Conservation (phyloP, 2,329 filamentous ascomycete genomes). For the Colletotrichum liaoningense region DNA sequence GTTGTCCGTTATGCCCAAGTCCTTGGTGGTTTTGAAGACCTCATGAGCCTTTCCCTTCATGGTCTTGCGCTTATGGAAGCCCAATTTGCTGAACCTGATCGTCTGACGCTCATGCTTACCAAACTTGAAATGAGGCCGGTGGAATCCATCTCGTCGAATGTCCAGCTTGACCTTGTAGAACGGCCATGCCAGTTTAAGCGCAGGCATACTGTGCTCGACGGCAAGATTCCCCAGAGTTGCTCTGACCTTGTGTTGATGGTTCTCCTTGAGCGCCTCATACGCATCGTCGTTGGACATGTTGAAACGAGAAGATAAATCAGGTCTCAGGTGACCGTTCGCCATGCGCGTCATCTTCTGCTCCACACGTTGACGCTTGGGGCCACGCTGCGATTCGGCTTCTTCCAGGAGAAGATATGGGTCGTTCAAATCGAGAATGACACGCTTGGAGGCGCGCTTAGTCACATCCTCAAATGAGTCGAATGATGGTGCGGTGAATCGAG, state of each 20-base stretch:
- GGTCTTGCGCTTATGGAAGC: conserved; percentile 81
- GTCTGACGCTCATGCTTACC: conserved; percentile 73
- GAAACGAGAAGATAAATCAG: conserved; percentile 83
- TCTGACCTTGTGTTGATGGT: conserved; percentile 94
- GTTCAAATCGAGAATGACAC: conserved; percentile 85
- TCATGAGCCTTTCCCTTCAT: conserved; percentile 84
- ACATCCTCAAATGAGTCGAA: conserved; percentile 85
- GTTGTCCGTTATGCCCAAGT: conserved; percentile 89
- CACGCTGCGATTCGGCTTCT: conserved; percentile 73
- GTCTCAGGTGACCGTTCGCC: conserved; percentile 76
- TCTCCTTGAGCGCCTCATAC: conserved; percentile 95
- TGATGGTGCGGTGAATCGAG: conserved; percentile 72
- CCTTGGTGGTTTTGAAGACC: conserved; percentile 82
- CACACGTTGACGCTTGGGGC: conserved; percentile 68
- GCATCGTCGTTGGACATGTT: conserved; percentile 97
- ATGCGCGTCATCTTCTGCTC: conserved; percentile 73
- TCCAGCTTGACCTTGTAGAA: conserved; percentile 92
- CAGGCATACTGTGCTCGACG: conserved; percentile 95
- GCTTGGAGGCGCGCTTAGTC: conserved; percentile 79
- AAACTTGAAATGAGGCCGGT: conserved; percentile 83
- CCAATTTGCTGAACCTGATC: conserved; percentile 79
- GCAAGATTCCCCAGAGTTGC: conserved; percentile 90
- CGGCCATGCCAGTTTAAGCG: conserved; percentile 90
- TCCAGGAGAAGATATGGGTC: conserved; percentile 90
- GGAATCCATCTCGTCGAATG: conserved; percentile 82